Evolutionary conservation across 768 basidiomycete genomes (phyloP).

Genomic region (Plicaturopsis crispa): DNA sequence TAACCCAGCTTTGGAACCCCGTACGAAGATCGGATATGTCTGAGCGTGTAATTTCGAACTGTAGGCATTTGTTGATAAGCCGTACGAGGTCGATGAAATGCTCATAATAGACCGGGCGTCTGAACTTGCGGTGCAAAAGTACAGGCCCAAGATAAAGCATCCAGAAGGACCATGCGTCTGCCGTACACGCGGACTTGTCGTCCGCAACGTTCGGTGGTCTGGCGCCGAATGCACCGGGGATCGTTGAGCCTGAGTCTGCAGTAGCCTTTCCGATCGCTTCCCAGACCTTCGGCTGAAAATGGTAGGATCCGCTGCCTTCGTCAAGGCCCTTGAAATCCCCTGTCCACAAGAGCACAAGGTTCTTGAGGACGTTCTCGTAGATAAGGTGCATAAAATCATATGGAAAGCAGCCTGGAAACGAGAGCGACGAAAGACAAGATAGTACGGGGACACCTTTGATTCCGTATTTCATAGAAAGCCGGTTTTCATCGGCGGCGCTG

Average conservation of each 20-base stretch:
- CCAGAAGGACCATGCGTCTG: conserved; percentile 21
- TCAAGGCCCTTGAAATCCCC: conserved; percentile 33
- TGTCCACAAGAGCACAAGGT: conserved; percentile 32
- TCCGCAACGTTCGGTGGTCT: conserved; percentile 18
- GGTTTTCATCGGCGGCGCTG: conserved; percentile 12
- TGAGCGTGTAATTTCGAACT: conserved; percentile 16
- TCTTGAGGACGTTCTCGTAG: conserved; percentile 34
- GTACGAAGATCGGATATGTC: conserved; percentile 10
- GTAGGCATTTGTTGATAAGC: conserved; percentile 23
- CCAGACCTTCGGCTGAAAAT: conserved; percentile 25
- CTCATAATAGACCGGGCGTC: conserved; percentile 20
- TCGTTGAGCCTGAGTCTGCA: conserved; percentile 7
- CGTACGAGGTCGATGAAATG: conserved; percentile 29
- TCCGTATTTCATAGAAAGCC: conserved; percentile 20
- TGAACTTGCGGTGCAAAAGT: conserved; percentile 18
- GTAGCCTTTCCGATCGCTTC: conserved; percentile 30
- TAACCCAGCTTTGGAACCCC: conserved; percentile 17
- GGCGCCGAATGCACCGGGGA: conserved; percentile 21
- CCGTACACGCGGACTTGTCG: conserved; percentile 15
- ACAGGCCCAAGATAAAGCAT: conserved; percentile 16
- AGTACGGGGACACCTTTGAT: conserved; percentile 27
- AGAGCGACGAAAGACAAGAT: conserved; percentile 19
- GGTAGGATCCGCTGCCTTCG: conserved; percentile 18
- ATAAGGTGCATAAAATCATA: conserved; percentile 46
- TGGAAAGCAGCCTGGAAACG: conserved; percentile 32